phyloP scores from a whole-genome alignment of 2,329 filamentous ascomycete species.

The Apiospora arundinis region DNA sequence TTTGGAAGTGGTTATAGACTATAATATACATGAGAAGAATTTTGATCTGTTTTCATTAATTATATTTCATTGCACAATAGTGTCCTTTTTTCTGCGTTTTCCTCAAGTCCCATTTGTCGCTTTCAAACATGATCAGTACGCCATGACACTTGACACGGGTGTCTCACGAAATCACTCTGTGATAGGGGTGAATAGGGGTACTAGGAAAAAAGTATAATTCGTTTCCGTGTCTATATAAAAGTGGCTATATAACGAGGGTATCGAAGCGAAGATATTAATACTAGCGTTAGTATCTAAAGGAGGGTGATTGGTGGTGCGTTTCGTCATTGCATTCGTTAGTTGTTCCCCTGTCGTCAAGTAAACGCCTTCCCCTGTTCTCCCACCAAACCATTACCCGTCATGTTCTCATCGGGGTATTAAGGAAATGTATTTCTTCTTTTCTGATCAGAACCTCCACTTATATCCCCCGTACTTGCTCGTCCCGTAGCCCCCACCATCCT shows the following conservation, averaged over 20 bases:
- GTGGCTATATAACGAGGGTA: constrained; percentile 4
- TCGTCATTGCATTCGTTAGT: neutral
- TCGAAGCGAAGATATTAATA: constrained; percentile 5
- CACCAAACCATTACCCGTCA: too few relatives aligned
- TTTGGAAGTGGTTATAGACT: too few relatives aligned
- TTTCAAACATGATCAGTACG: too few relatives aligned
- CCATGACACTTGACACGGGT: too few relatives aligned
- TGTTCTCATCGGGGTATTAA: neutral
- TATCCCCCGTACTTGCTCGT: neutral
- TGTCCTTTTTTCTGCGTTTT: neutral
- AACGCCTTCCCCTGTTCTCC: neutral
- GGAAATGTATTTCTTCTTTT: too few relatives aligned
- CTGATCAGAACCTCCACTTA: neutral
- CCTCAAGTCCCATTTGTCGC: neutral
- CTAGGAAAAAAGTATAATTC: neutral
- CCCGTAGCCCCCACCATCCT: neutral
- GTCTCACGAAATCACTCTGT: too few relatives aligned
- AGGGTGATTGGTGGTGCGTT: neutral
- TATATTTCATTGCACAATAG: too few relatives aligned
- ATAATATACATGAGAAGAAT: too few relatives aligned
- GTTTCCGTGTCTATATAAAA: constrained; percentile 2
- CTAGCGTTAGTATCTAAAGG: constrained; percentile 8
- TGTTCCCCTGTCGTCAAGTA: neutral
- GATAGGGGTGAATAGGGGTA: neutral
- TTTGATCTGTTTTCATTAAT: too few relatives aligned